Conservation (phyloP, 768 basidiomycete genomes). For the Psilocybe cubensis region DNA sequence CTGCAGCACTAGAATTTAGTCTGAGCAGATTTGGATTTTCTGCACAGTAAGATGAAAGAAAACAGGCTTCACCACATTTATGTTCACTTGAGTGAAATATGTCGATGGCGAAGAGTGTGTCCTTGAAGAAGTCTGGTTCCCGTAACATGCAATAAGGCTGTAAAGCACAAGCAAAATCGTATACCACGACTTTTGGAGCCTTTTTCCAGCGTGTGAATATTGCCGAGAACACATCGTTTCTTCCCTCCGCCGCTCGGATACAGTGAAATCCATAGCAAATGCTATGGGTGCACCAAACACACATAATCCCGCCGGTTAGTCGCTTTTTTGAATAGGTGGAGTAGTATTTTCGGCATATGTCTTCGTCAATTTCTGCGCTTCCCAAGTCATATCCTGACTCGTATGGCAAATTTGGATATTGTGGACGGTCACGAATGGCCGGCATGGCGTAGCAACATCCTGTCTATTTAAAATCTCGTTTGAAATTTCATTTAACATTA, state of each 20-base stretch:
- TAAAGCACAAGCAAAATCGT: constrained; percentile 36
- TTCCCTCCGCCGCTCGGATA: constrained; percentile 34
- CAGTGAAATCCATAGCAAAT: constrained; percentile 36
- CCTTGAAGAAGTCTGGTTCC: constrained; percentile 30
- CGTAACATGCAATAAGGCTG: constrained; percentile 34
- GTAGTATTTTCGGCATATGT: constrained; percentile 31
- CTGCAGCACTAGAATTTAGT: constrained; percentile 38
- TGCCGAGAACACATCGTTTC: constrained; percentile 44
- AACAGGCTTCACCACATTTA: constrained; percentile 32
- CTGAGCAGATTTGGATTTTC: constrained; percentile 25
- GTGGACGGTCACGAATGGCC: constrained; percentile 28
- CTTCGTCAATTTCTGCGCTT: constrained; percentile 9
- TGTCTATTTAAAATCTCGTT: constrained; percentile 16
- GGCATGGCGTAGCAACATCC: constrained; percentile 35
- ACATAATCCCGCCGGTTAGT: constrained; percentile 33
- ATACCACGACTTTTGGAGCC: constrained; percentile 30
- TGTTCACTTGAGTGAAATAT: constrained; percentile 36
- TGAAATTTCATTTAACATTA: background rate
- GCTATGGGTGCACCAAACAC: constrained; percentile 35
- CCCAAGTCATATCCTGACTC: constrained; percentile 20
- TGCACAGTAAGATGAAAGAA: constrained; percentile 29
- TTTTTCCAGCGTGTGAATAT: constrained; percentile 34
- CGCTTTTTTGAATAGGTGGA: constrained; percentile 26
- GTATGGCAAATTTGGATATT: constrained; percentile 28
- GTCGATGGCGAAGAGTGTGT: constrained; percentile 38